These are phyloP conservation scores for Hypoxylon sp. DNA, from an alignment of 2,329 filamentous ascomycete species.

Conservation along the genomic window DNA sequence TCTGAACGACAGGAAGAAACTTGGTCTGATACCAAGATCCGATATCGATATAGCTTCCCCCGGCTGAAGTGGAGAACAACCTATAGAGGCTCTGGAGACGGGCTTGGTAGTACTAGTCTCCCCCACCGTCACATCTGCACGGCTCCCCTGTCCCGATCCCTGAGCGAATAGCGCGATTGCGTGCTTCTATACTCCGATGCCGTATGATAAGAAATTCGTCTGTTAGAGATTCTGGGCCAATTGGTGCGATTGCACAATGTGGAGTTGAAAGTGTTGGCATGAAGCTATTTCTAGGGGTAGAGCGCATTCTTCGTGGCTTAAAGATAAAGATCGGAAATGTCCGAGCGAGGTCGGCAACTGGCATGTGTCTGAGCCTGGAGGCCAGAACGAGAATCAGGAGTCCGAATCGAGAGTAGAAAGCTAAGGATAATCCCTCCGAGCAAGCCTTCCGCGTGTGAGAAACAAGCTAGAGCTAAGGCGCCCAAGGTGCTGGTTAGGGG, in stretches of 20 bases:
- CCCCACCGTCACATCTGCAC: conserved; percentile 31
- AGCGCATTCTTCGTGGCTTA: neutral
- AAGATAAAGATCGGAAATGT: neutral
- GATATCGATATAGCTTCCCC: conserved; percentile 19
- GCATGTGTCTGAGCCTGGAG: neutral
- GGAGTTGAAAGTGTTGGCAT: neutral
- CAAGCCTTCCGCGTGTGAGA: conserved; percentile 1
- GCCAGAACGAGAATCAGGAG: neutral
- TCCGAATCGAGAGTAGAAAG: conserved; percentile 4
- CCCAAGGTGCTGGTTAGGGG: conserved; percentile 2
- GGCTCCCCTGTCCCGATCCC: conserved; percentile 20
- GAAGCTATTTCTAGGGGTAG: too few species aligned
- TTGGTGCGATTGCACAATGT: conserved; percentile 4
- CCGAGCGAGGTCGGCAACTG: conserved; percentile 6
- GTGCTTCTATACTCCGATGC: conserved; percentile 33
- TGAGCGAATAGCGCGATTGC: conserved; percentile 28
- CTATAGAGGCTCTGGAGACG: too few species aligned
- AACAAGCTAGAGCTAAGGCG: neutral
- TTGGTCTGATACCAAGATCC: conserved; percentile 53
- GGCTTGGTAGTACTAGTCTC: too few species aligned
- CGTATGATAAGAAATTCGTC: conserved; percentile 21
- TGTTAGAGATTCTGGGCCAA: conserved; percentile 7
- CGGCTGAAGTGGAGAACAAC: conserved; percentile 11
- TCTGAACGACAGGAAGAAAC: conserved; percentile 45
- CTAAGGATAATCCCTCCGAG: conserved; percentile 10